Evolutionary conservation across 371 early-diverging fungal genomes (phyloP).

Genomic region (Mortierella sp.): DNA sequence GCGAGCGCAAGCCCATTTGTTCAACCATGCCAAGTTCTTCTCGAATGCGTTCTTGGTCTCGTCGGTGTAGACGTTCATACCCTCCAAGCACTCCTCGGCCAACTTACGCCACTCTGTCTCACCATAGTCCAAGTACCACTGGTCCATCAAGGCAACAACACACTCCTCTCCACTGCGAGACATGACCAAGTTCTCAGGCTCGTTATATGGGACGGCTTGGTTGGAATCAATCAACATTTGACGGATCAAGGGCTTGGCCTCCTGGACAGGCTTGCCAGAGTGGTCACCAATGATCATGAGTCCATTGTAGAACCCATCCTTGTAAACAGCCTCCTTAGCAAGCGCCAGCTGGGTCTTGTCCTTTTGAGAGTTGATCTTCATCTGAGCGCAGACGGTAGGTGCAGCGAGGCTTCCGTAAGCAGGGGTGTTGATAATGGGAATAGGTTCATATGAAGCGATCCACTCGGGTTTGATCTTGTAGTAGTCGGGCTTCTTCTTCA

Average conservation of each 20-base stretch:
- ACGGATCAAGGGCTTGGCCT: conserved; percentile 92
- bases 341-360: conserved; percentile 91
- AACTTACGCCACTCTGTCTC: conserved; percentile 92
- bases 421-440: conserved; percentile 91
- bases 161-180: conserved; percentile 99
- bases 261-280: conserved; percentile 88
- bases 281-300: conserved; percentile 87
- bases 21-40: conserved; percentile 95
- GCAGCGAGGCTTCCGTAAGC: conserved; percentile 91
- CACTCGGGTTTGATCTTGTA: conserved; percentile 92
- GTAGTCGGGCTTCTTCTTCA: conserved; percentile 94
- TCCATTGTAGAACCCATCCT: conserved; percentile 98
- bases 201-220: conserved; percentile 92
- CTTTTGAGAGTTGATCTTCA: conserved; percentile 96
- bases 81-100: conserved; percentile 85
- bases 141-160: conserved; percentile 98
- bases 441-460: conserved; percentile 86
- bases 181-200: conserved; percentile 97
- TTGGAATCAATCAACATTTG: conserved; percentile 77
- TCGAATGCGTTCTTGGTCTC: conserved; percentile 95
- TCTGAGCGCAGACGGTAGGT: conserved; percentile 83
- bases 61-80: conserved; percentile 85
- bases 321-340: conserved; percentile 97
- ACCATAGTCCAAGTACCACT: conserved; percentile 99
- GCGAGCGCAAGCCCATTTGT: conserved; percentile 99